These are phyloP conservation scores for Pseudevernia furfuracea DNA, from an alignment of 495 filamentous ascomycete species.

Conservation along the genomic window DNA sequence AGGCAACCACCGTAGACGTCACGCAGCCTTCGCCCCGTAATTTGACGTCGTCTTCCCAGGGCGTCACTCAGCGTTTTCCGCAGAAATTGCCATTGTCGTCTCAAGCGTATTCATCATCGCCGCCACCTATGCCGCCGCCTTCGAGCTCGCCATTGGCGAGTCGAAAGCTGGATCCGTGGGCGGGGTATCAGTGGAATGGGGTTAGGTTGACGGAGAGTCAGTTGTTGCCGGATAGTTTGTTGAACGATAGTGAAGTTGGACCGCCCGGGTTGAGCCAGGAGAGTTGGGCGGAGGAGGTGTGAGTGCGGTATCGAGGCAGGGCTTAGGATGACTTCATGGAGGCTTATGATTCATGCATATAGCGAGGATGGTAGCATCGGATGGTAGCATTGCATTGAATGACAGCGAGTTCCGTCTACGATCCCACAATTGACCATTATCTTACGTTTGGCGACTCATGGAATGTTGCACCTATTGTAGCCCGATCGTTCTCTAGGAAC, in stretches of 20 bases:
- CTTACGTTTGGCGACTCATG: background rate
- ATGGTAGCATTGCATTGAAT: background rate
- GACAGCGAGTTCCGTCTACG: background rate
- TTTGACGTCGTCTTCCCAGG: conserved; percentile 2
- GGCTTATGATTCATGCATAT: background rate
- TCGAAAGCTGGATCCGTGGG: conserved; percentile 10
- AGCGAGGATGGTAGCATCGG: background rate
- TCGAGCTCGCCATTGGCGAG: conserved; percentile 14
- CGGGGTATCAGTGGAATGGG: conserved; percentile 23
- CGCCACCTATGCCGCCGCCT: conserved; percentile 12
- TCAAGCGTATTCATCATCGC: conserved; percentile 14
- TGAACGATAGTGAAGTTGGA: conserved; percentile 39
- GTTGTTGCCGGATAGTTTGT: conserved; percentile 47
- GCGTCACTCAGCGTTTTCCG: background rate
- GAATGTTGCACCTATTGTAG: background rate
- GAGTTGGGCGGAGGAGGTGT: conserved; percentile 38
- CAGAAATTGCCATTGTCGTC: background rate
- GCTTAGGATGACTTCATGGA: background rate
- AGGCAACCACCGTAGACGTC: conserved; percentile 28
- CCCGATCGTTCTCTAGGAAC: too few relatives aligned
- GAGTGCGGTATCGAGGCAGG: conserved; percentile 16
- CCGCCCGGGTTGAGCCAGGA: conserved; percentile 39
- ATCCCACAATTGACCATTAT: background rate
- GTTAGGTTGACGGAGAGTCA: conserved; percentile 37
- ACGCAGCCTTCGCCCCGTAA: conserved; percentile 23